phyloP scores from a whole-genome alignment of 768 basidiomycete species.

The Tremella yokohamensis region DNA sequence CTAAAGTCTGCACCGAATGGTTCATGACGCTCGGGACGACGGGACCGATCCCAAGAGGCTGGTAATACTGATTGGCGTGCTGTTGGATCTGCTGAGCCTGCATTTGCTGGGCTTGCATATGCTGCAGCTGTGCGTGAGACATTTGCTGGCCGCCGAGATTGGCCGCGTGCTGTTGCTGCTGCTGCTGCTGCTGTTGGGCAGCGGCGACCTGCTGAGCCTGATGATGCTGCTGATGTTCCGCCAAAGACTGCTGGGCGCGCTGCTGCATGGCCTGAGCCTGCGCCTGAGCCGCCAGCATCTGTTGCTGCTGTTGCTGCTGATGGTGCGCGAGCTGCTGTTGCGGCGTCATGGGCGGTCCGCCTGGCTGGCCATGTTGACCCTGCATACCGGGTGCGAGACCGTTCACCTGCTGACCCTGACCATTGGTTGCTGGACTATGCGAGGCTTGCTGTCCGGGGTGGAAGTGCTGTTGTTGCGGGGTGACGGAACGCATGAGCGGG shows the following conservation, averaged over 20 bases:
- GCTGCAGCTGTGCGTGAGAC: not conserved
- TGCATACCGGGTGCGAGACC: not conserved
- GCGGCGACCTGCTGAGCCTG: conserved; percentile 2
- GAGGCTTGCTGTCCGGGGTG: conserved; percentile 5
- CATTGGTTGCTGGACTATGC: too few species aligned
- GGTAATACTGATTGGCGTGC: conserved; percentile 36
- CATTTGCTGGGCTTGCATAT: conserved; percentile 17
- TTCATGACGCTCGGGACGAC: conserved; percentile 29
- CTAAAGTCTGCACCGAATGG: conserved; percentile 29
- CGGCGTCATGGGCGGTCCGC: not conserved
- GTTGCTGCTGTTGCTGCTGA: conserved; percentile 17
- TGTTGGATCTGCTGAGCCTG: conserved; percentile 10
- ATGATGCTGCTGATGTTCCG: conserved; percentile 8
- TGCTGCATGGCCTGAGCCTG: conserved; percentile 4
- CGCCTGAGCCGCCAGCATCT: conserved; percentile 3
- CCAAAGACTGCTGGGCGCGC: conserved; percentile 20
- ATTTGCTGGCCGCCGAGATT: conserved; percentile 10
- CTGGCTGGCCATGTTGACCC: conserved; percentile 8
- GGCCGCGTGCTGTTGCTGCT: not conserved
- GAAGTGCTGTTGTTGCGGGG: conserved; percentile 28
- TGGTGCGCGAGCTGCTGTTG: conserved; percentile 13
- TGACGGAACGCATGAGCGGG: conserved; percentile 34
- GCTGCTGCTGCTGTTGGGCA: conserved; percentile 3
- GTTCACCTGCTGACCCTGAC: too few species aligned
- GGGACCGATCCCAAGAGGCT: conserved; percentile 29